Conservation (phyloP, 2,329 filamentous ascomycete species). For the Triangularia verruculosa region DNA sequence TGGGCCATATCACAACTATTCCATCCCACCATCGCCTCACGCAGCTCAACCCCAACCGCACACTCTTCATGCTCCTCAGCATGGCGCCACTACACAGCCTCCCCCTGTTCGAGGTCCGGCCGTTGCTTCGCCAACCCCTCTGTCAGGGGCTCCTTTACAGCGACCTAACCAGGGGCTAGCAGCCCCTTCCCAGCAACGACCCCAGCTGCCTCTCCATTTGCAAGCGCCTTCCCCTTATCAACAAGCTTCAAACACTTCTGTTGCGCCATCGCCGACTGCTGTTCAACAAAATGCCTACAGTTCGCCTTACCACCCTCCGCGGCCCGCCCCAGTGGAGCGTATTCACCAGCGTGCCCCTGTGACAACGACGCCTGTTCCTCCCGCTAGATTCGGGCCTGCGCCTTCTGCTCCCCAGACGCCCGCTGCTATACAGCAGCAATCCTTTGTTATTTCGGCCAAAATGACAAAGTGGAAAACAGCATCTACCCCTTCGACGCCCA, state of each 20-base stretch:
- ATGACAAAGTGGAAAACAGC: conserved; percentile 59
- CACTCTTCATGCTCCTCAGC: conserved; percentile 21
- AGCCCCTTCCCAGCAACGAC: conserved; percentile 22
- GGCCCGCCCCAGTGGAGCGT: conserved; percentile 22
- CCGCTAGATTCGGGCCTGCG: conserved; percentile 32
- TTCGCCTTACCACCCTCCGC: conserved; percentile 32
- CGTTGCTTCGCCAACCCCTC: conserved; percentile 21
- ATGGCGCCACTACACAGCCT: conserved; percentile 20
- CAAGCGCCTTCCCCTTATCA: conserved; percentile 21
- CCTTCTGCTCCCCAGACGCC: conserved; percentile 26
- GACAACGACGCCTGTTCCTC: conserved; percentile 20
- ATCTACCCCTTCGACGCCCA: conserved; percentile 58
- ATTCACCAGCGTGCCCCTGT: conserved; percentile 23
- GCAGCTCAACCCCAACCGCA: conserved; percentile 13
- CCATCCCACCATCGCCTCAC: conserved; percentile 17
- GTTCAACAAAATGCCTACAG: conserved; percentile 21
- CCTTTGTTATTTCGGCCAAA: conserved; percentile 26
- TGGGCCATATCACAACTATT: conserved; percentile 14
- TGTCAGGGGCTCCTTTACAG: conserved; percentile 24
- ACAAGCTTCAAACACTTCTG: conserved; percentile 8
- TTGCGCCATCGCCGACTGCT: conserved; percentile 9
- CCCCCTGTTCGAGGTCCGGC: conserved; percentile 12
- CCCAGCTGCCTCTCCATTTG: conserved; percentile 15
- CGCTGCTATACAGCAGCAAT: conserved; percentile 7
- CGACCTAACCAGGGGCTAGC: conserved; percentile 15